Evolutionary conservation across 768 basidiomycete genomes (phyloP).

Genomic region (Boletus reticuloceps): DNA sequence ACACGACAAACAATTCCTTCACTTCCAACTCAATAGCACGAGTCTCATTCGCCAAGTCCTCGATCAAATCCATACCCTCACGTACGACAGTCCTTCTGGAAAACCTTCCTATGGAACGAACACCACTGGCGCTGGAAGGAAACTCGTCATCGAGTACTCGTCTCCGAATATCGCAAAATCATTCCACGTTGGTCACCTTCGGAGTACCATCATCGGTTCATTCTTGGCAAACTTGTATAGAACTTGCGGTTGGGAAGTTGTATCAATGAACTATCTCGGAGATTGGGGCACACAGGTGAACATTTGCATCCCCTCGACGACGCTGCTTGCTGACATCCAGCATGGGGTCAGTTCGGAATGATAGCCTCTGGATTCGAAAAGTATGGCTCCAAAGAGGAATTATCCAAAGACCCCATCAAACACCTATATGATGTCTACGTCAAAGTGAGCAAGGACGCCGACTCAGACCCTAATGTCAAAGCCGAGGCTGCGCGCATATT

Average conservation of each 20-base stretch:
- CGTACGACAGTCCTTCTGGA: constrained; percentile 55
- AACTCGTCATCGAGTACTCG: constrained; percentile 86
- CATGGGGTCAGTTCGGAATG: constrained; percentile 62
- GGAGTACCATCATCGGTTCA: constrained; percentile 98
- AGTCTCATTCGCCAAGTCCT: constrained; percentile 65
- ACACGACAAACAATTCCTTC: constrained; percentile 77
- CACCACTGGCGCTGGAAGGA: constrained; percentile 74
- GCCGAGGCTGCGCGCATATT: constrained; percentile 82
- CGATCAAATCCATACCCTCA: constrained; percentile 70
- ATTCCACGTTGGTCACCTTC: constrained; percentile 95
- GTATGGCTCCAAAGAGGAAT: constrained; percentile 82
- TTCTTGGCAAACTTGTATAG: constrained; percentile 90
- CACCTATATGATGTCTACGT: constrained; percentile 96
- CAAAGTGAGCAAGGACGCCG: constrained; percentile 85
- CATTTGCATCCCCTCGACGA: neutral
- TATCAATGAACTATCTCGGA: constrained; percentile 90
- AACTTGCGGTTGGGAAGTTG: constrained; percentile 91
- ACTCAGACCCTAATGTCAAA: constrained; percentile 70
- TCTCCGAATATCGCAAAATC: constrained; percentile 97
- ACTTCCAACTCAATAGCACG: constrained; percentile 68
- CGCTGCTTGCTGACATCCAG: neutral
- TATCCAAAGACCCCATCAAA: constrained; percentile 87
- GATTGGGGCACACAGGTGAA: constrained; percentile 97
- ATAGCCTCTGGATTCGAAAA: constrained; percentile 90
- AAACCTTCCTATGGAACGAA: constrained; percentile 82